Base-by-base conservation (phyloP, 106 monocot species). In the Acorus gramineus region DNA sequence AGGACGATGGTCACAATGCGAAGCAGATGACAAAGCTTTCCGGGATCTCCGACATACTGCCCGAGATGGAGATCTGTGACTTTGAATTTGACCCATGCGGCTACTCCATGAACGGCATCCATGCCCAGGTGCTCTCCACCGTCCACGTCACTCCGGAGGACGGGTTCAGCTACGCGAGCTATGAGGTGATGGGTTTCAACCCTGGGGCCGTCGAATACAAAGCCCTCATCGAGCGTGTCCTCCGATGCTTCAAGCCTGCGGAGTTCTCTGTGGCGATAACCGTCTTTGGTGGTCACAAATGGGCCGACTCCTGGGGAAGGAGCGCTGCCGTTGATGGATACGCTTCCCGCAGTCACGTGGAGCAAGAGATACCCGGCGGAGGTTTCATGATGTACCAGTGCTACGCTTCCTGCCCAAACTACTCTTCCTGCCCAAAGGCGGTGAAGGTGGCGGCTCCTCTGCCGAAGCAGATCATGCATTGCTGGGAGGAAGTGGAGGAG, bases 41-140 rank as follows among this genome's bases (percentile, higher is more conserved):
- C 9, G 85, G 88, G 7, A 93, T 93, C 13, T 67, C 73, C 2
- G 66, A 79, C 3, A 93, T 93, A 53, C 74, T 85, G 7, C 93
- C 93, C 46, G 82, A 81, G 69, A 83, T 85, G 80, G 78, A 89
- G 7, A 88, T 93, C 28, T 93, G 93, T 14, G 93, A 93, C 63
- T 93, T 83, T 70, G 88, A 85, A 14, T 93, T 93, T 14, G 93
- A 93, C 3, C 93, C 92, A 0, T 92, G 92, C 42, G 92, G 87
- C 10, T 92, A 92, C 66, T 87, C 87, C 2, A 92, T 92, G 92
- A 92, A 92, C 57, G 86, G 77, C 5, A 82, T 92, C 56, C n/a
- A 61, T n/a, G 79, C 72, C 5, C 4, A 59, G 11, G 79, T 84
- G 1, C 44, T 73, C 13, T 92, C 92, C 2, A 92, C 92, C 3